Percentiles rank a stretch among this genome's conserved stretches.
phyloP scores from a whole-genome alignment of 2,329 filamentous ascomycete species.

The Pseudogymnoascus sp. region DNA sequence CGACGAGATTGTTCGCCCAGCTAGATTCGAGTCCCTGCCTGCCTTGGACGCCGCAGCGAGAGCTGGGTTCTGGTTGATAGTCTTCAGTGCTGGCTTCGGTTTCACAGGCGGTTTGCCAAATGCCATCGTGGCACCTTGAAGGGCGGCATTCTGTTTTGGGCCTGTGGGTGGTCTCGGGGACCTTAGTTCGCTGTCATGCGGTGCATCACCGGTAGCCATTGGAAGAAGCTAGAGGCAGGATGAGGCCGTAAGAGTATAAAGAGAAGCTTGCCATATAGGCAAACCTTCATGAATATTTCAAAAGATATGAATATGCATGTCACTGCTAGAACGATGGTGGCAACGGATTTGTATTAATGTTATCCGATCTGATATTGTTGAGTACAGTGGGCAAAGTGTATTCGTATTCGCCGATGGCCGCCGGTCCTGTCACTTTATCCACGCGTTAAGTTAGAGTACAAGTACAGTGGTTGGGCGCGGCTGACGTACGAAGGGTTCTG shows the following conservation, averaged over 20 bases:
- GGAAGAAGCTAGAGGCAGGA: not conserved
- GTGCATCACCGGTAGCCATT: conserved; percentile 8
- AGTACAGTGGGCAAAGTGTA: not conserved
- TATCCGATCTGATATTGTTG: not conserved
- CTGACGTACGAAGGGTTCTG: not conserved
- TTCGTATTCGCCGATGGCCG: not conserved
- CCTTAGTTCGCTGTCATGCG: not conserved
- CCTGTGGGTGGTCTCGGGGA: not conserved
- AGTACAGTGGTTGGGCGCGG: not conserved
- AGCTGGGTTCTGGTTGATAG: conserved; percentile 23
- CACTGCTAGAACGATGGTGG: not conserved
- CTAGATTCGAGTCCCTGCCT: conserved; percentile 20
- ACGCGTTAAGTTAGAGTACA: not conserved
- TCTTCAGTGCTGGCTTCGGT: conserved; percentile 30
- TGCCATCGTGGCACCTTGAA: conserved; percentile 42
- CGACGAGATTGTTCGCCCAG: conserved; percentile 15
- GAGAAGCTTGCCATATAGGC: conserved; percentile 10
- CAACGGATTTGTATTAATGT: not conserved
- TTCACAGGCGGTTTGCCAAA: conserved; percentile 40
- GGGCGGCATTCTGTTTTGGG: conserved; percentile 36
- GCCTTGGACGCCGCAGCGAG: conserved; percentile 40
- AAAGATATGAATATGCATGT: conserved; percentile 3
- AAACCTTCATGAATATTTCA: not conserved
- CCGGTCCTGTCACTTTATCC: not conserved
- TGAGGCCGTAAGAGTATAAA: not conserved